phyloP scores from a whole-genome alignment of 169 alveolate species.

The Miamiensis avidus region DNA sequence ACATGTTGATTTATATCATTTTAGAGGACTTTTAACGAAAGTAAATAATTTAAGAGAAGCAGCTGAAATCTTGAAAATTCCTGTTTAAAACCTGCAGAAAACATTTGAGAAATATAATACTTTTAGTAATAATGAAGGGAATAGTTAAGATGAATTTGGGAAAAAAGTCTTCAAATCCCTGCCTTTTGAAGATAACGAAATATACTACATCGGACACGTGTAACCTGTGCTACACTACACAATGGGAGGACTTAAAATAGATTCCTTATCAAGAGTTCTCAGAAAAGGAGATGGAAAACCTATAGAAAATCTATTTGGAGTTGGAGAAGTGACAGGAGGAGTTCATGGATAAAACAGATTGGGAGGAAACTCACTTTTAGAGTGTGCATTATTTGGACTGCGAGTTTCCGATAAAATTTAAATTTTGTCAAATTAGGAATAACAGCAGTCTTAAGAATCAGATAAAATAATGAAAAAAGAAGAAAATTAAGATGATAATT shows the following conservation, averaged over 20 bases:
- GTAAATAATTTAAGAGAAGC: background rate
- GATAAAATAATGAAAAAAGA: no score
- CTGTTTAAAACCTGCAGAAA: background rate
- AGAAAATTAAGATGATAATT: no score
- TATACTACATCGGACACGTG: background rate
- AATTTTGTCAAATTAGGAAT: background rate
- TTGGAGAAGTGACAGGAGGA: background rate
- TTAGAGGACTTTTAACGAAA: background rate
- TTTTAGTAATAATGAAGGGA: background rate
- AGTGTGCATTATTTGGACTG: background rate
- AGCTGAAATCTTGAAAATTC: background rate
- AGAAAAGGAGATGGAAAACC: no score
- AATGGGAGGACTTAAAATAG: background rate
- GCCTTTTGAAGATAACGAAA: background rate
- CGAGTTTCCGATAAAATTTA: background rate
- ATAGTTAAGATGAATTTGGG: background rate
- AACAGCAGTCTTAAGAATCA: background rate
- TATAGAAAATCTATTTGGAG: background rate
- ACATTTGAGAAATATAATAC: background rate
- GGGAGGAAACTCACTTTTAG: background rate
- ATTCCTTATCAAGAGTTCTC: background rate
- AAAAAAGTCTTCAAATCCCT: no score
- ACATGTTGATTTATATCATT: background rate
- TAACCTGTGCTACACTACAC: background rate
- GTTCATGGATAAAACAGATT: background rate